Base-by-base conservation (phyloP, 2,329 filamentous ascomycete species). In the Cladosporium halotolerans region DNA sequence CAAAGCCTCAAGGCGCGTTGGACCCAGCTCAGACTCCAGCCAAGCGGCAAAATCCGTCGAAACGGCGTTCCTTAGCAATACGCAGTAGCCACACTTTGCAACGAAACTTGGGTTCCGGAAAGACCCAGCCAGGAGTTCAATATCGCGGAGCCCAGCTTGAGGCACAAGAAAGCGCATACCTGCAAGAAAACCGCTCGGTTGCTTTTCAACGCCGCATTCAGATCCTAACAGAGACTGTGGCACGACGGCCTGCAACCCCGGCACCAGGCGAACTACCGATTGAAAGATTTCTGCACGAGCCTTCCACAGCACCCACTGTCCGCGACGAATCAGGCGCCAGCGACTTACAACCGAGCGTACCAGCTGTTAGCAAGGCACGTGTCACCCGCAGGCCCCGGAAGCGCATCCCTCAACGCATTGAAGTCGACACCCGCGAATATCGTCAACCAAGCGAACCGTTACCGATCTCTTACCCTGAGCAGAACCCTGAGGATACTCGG, bases 391-490 rank as follows among this genome's bases (percentile, higher is more conserved):
- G 62, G 53, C 54, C 53, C 14, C 63, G 67, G 9, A 72, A 72
- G 49, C 55, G 58, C 34, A 55, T 40, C n/a, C 72, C 79, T 13
- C 70, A 63, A 18, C 72, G 74, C 41, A 51, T 82, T 23, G 73
- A 80, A 60, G 59, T 74, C 8, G 72, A 76, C 52, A 60, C 69
- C 2, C 63, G 70, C 43, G 69, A 75, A 45, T 76, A 73, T 58
- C 70, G 76, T 49, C 75, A 77, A 56, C 70, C 72, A 33, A 69
- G 70, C 45, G 63, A 68, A 48, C 60, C 61, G 4, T 28, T 66
- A 7, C 69, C 71, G 7, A 28, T 47, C 9, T 43, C 36, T 36
- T 32, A 45, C 9, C 43, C 31, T 9, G 52, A 55, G 9, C 55
- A 52, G 41, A 18, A 38, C 11, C 41, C 13, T 11, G n/a, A 28